phyloP scores from a whole-genome alignment of 345 rosid genomes.

The Balakata baccata region DNA sequence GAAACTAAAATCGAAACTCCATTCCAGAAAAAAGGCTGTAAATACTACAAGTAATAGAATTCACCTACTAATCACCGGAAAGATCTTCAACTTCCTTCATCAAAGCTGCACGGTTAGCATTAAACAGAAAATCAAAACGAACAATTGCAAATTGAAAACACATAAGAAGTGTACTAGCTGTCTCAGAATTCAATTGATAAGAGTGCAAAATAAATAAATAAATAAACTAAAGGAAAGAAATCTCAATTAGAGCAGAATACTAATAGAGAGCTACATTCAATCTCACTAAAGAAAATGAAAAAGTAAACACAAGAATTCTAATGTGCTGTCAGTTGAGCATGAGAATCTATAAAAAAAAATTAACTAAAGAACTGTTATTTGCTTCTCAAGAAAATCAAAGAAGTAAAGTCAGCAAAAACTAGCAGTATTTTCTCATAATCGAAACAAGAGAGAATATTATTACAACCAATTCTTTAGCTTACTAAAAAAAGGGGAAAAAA shows the following conservation, averaged over 20 bases:
- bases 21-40: constrained; percentile 26
- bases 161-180: too few species aligned
- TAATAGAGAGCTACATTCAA: neutral
- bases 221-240: too few species aligned
- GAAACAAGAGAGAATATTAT: neutral
- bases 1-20: constrained; percentile 40
- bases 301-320: neutral
- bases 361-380: too few species aligned
- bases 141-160: neutral
- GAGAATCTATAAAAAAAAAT: neutral
- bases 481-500: neutral
- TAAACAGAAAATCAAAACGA: neutral
- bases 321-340: neutral
- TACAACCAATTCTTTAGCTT: neutral
- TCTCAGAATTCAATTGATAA: neutral
- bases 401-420: neutral
- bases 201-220: neutral
- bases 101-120: constrained; percentile 8
- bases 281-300: neutral
- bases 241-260: neutral
- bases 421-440: constrained; percentile 7
- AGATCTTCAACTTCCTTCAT: constrained; percentile 4
- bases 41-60: constrained; percentile 12
- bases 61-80: constrained; percentile 8
- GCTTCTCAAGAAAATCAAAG: neutral